Base-by-base conservation (phyloP, 352 stramenopile species). In the Globisporangium nagaii region DNA sequence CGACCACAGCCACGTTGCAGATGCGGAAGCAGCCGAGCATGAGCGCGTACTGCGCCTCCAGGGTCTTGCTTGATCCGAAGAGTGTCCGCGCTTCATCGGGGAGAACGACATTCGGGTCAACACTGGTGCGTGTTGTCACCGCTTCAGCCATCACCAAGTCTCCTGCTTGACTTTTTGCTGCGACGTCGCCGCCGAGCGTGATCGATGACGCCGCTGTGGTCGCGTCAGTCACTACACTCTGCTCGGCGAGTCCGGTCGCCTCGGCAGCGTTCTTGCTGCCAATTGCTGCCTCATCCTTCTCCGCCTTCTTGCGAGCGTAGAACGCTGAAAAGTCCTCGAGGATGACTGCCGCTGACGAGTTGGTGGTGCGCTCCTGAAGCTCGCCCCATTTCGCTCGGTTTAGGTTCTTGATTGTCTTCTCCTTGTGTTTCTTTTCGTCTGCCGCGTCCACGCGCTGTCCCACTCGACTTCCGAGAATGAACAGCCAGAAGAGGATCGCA, bases 371-470 rank as follows among this genome's bases (percentile, higher is more conserved):
- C n/a, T 70, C 62, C 35, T 81, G 52, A 0, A 89, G 63, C 53
- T 89, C 79, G 6, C 56, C 68, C 79, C 75, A 89, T 34, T 89
- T 89, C 9, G 70, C 57, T 25, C 74, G 72, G 27, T 84, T 89
- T 4, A 89, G 55, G 39, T 63, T 68, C 48, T 77, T 74, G 54
- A 89, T 78, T 3, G 65, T 82, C 35, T 63, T 72, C 8, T 82
- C 54, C 41, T 90, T 92, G 43, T 75, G 65, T 12, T 45, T 60
- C 36, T 79, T 56, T 17, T 58, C 46, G 22, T 86, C 75, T 1
- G 36, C 45, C 0, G 24, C 42, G 50, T 88, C 77, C 30, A 73
- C 36, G 2, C 57, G 56, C 19, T 83, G 59, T 0, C 73, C 77
- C 6, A 68, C 27, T 20, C 66, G 63, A 4, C 49, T 61, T 0